Percentiles rank a stretch among this genome's conserved stretches.
Conservation (phyloP, 768 basidiomycete genomes). For the Mycena polygramma region DNA sequence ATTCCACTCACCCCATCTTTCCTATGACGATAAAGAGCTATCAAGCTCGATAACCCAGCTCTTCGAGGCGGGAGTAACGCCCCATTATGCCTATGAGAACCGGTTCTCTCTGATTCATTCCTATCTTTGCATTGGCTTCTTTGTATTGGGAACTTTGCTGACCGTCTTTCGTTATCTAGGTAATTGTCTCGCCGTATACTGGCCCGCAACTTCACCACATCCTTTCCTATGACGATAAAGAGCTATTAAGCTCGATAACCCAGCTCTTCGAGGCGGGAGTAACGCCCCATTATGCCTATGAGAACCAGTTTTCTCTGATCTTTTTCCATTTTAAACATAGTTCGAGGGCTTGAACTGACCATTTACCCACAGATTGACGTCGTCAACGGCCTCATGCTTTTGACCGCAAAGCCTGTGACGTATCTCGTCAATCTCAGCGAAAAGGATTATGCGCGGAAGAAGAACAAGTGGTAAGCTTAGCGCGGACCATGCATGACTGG, state of each 20-base stretch:
- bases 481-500: neutral
- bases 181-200: constrained; percentile 11
- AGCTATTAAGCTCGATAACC: constrained; percentile 83
- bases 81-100: constrained; percentile 68
- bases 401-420: constrained; percentile 97
- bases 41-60: constrained; percentile 83
- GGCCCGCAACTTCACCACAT: neutral
- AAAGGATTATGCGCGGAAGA: constrained; percentile 94
- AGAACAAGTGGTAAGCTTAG: constrained; percentile 91
- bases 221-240: constrained; percentile 69
- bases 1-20: neutral
- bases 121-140: neutral
- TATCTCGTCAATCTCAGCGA: constrained; percentile 99
- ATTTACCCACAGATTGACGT: constrained; percentile 77
- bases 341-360: constrained; percentile 6
- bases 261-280: constrained; percentile 92
- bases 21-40: constrained; percentile 74
- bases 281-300: constrained; percentile 79
- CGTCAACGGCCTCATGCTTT: constrained; percentile 88
- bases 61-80: constrained; percentile 82
- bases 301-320: constrained; percentile 64
- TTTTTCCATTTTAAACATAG: constrained; percentile 1
- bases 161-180: constrained; percentile 32
- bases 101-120: constrained; percentile 45
- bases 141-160: constrained; percentile 27